phyloP scores from a whole-genome alignment of 371 early-diverging fungal species.

The Saksenaea oblongispora region DNA sequence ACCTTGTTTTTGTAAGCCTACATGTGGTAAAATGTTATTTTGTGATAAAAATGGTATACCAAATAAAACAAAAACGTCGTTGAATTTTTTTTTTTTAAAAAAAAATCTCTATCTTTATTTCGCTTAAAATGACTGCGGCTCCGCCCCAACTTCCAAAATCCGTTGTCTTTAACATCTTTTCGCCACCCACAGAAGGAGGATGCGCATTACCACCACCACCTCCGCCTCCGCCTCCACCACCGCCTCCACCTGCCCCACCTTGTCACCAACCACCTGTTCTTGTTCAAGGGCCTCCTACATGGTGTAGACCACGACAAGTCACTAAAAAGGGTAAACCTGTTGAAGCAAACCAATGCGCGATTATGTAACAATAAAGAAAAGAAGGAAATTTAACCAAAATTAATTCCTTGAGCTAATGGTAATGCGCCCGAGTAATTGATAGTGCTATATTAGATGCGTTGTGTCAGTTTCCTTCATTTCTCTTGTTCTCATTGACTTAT shows the following conservation, averaged over 20 bases:
- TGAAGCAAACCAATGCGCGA: background rate
- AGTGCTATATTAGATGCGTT: constrained; percentile 47
- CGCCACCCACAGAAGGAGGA: constrained; percentile 1
- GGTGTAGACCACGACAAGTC: constrained; percentile 3
- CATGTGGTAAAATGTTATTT: no score
- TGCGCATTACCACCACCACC: background rate
- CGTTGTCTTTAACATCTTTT: background rate
- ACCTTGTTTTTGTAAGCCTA: background rate
- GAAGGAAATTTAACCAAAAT: constrained; percentile 73
- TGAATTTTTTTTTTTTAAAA: no score
- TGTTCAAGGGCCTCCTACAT: constrained; percentile 6
- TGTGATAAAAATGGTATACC: no score
- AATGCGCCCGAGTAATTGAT: constrained; percentile 90
- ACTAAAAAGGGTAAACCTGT: constrained; percentile 3
- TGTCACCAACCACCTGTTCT: background rate
- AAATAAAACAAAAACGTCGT: no score
- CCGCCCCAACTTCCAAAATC: background rate
- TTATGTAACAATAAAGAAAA: background rate
- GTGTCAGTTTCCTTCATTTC: constrained; percentile 11
- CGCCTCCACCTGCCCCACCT: background rate
- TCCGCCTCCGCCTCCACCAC: background rate
- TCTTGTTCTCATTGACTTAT: constrained; percentile 21
- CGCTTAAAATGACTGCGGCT: background rate
- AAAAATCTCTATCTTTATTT: background rate
- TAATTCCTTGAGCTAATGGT: constrained; percentile 97